Percentiles rank a stretch among this genome's conserved stretches.
phyloP scores from a whole-genome alignment of 257 asterid genomes.

The Plantago major region DNA sequence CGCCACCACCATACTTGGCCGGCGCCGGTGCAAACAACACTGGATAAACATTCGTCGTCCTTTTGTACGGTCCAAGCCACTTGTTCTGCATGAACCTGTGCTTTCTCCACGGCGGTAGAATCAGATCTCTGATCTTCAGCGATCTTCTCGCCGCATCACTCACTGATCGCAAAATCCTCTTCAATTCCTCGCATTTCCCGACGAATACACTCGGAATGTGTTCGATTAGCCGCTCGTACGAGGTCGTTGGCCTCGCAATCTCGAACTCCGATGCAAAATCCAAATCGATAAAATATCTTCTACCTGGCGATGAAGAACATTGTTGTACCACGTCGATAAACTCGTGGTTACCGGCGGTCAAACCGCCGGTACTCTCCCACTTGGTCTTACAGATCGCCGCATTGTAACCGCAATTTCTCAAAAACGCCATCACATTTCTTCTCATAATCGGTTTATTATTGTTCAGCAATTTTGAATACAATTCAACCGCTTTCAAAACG shows the following conservation, averaged over 20 bases:
- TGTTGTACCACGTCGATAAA: constrained; percentile 51
- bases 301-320: constrained; percentile 22
- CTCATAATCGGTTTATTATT: constrained; percentile 29
- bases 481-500: constrained; percentile 34
- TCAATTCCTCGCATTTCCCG: constrained; percentile 48
- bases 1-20: constrained; percentile 15
- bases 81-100: constrained; percentile 78
- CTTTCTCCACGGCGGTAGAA: constrained; percentile 81
- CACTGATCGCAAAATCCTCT: constrained; percentile 45
- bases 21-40: constrained; percentile 19
- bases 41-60: constrained; percentile 44
- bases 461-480: constrained; percentile 28
- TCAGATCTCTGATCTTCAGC: constrained; percentile 51
- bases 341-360: constrained; percentile 67
- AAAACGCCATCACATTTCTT: constrained; percentile 59
- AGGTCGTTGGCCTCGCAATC: constrained; percentile 66
- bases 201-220: constrained; percentile 51
- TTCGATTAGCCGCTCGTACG: constrained; percentile 37
- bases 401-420: constrained; percentile 60
- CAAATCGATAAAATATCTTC: constrained; percentile 54
- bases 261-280: constrained; percentile 64
- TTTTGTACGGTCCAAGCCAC: constrained; percentile 59
- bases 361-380: constrained; percentile 70
- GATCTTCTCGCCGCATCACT: constrained; percentile 64
- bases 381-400: constrained; percentile 76